Conservation (phyloP, 129 eudicot species). For the Artemisia annua region DNA sequence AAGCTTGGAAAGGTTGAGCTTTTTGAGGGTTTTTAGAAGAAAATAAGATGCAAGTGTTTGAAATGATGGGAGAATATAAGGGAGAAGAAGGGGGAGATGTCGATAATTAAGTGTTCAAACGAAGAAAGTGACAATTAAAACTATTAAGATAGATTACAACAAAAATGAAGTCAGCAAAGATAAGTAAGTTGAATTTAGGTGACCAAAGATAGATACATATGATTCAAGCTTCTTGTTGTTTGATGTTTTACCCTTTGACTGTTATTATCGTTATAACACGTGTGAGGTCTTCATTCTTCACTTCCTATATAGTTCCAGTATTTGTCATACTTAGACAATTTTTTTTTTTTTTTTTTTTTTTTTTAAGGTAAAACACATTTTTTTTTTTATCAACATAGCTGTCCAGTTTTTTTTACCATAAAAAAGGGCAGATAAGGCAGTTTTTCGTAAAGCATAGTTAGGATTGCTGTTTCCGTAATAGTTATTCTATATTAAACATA, state of each 20-base stretch:
- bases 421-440: too few species aligned
- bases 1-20: neutral
- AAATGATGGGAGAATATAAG: conserved; percentile 11
- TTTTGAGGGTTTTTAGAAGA: too few species aligned
- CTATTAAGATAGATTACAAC: neutral
- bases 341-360: too few species aligned
- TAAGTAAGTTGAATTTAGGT: neutral
- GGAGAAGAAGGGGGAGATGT: conserved; percentile 9
- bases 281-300: neutral
- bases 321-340: too few species aligned
- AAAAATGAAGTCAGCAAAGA: conserved; percentile 7
- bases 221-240: too few species aligned
- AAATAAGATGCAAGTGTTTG: neutral
- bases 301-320: too few species aligned
- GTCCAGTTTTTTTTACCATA: too few species aligned
- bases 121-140: conserved; percentile 18
- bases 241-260: conserved; percentile 8
- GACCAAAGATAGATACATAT: conserved; percentile 10
- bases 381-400: too few species aligned
- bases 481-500: too few species aligned
- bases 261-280: neutral
- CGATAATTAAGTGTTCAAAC: neutral
- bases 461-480: too few species aligned
- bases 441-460: too few species aligned
- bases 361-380: too few species aligned